Conservation (phyloP, 805 yeast genomes). For the Lachancea meyersii region DNA sequence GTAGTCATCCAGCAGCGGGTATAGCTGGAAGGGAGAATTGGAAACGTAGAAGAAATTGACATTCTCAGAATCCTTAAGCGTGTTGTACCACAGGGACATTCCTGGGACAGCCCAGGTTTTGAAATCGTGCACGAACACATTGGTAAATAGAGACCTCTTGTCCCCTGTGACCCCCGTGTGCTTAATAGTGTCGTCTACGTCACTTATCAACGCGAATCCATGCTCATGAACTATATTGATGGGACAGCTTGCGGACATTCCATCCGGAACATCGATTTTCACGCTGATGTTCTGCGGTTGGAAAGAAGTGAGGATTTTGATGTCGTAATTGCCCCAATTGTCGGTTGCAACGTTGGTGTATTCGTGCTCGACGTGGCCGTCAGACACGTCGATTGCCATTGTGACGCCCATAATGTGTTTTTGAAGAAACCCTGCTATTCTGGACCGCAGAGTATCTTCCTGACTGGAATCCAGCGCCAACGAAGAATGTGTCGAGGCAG, state of each 20-base stretch:
- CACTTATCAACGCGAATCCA: constrained; percentile 76
- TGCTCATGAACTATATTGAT: constrained; percentile 18
- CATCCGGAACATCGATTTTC: constrained; percentile 22
- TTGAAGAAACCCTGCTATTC: constrained; percentile 67
- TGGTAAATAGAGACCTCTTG: constrained; percentile 73
- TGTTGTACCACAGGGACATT: constrained; percentile 64
- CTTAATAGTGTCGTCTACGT: constrained; percentile 91
- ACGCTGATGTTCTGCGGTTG: constrained; percentile 39
- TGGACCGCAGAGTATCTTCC: constrained; percentile 45
- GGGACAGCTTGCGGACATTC: constrained; percentile 14
- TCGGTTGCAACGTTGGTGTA: constrained; percentile 47
- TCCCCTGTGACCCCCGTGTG: constrained; percentile 87
- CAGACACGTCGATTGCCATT: constrained; percentile 51
- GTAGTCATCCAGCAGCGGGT: constrained; percentile 38
- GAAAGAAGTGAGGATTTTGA: constrained; percentile 48
- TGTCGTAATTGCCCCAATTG: constrained; percentile 57
- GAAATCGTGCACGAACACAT: constrained; percentile 63
- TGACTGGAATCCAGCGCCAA: constrained; percentile 5
- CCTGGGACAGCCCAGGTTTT: constrained; percentile 67
- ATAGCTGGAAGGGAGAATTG: constrained; percentile 91
- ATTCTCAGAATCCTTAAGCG: constrained; percentile 37
- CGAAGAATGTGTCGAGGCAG: constrained; percentile 18
- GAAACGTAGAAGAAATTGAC: constrained; percentile 87
- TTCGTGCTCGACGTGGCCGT: constrained; percentile 26
- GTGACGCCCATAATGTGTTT: constrained; percentile 53